phyloP scores from a whole-genome alignment of 1,284 basidiomycete genomes.

The Ustilago lituana region DNA sequence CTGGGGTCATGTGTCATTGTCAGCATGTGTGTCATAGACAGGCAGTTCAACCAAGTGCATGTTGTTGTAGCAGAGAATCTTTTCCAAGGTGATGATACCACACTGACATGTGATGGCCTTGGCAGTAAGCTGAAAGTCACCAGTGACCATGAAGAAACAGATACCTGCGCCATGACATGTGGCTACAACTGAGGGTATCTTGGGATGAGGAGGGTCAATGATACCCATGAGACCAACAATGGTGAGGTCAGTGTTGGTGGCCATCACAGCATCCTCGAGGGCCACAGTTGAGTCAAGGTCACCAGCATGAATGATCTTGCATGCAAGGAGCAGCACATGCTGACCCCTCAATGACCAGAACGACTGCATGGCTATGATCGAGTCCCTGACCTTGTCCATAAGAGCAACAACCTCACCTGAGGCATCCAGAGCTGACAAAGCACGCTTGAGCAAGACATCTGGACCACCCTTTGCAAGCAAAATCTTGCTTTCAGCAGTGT shows the following conservation, averaged over 20 bases:
- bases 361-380: slow-evolving; percentile 32
- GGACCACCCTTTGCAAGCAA: slow-evolving; percentile 54
- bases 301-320: slow-evolving; percentile 9
- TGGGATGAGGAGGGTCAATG: slow-evolving; percentile 74
- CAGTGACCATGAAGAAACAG: slow-evolving; percentile 77
- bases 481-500: slow-evolving; percentile 24
- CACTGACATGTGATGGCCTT: slow-evolving; percentile 75
- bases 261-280: slow-evolving; percentile 63
- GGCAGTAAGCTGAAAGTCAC: slow-evolving; percentile 72
- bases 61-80: slow-evolving; percentile 68
- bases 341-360: slow-evolving; percentile 73
- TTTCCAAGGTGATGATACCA: slow-evolving; percentile 71
- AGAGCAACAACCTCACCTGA: slow-evolving; percentile 54
- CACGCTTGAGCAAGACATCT: slow-evolving; percentile 68
- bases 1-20: slow-evolving; percentile 31
- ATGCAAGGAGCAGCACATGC: slow-evolving; percentile 72
- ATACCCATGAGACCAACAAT: slow-evolving; percentile 75
- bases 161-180: slow-evolving; percentile 74
- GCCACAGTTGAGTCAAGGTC: slow-evolving; percentile 67
- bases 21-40: slow-evolving; percentile 41
- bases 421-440: slow-evolving; percentile 39
- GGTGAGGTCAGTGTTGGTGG: slow-evolving; percentile 70
- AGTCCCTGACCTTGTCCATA: slow-evolving; percentile 12
- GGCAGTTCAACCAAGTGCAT: slow-evolving; percentile 29
- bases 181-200: slow-evolving; percentile 72